Base-by-base conservation (phyloP, 306 rosid species). In the Rosa rugosa region DNA sequence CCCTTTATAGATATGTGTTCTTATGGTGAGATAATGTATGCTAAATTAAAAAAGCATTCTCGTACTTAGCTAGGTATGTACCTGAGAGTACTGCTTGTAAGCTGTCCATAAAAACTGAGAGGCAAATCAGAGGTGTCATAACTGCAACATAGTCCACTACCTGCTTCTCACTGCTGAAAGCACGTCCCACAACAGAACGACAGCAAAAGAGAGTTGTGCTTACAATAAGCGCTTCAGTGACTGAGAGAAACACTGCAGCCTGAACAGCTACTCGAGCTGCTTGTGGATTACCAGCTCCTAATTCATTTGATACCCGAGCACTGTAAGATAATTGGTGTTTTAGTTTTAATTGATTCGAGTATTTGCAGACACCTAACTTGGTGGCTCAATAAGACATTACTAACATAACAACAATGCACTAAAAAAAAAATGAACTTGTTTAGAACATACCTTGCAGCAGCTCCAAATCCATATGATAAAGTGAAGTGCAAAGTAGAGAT, bases 221-320 rank as follows among this genome's bases (percentile, higher is more conserved):
- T 7, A 80, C 78, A 10, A 72, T 63, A 22, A 77, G 12, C 20
- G 87, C 89, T 79, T 88, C 96, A 3, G 22, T 81, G 9, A 84
- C 31, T 8, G 85, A 90, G 20, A 90, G 68, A 72, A 80, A 79
- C 68, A 72, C 72, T 20, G 75, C 89, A 0, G 79, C 89, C 12
- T 49, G 36, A 60, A 86, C 87, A 34, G 88, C 80, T 8, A 84
- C 59, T 69, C 66, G 72, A 3, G 91, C 92, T 44, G 80, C 90
- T 38, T 47, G 67, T 20, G 90, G 85, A 82, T 88, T 88, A 49
- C 88, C 89, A 16, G 88, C 94, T 72, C 98, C 93, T 53, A 93
- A 45, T 81, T 87, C 94, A 67, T 93, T 93, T 5, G 94, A 87
- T 50, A 88, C 87, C 0, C 93, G 88, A 64, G 92, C 89, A 38